Base-by-base conservation (phyloP, 192 early-diverging fungal genomes). In the Geranomyces variabilis region DNA sequence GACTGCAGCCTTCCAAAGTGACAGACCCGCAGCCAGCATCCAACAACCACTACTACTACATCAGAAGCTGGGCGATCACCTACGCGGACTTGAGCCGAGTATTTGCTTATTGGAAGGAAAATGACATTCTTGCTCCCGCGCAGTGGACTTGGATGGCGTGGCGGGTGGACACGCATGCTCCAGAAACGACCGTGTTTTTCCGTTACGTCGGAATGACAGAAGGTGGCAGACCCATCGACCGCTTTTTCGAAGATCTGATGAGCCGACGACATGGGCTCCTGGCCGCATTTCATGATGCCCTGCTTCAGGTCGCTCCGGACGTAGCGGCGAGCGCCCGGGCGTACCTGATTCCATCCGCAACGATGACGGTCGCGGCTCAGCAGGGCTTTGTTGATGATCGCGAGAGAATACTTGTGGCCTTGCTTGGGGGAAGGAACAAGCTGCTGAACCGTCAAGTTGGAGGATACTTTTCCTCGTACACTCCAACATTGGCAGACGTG, bases 41-140 rank as follows among this genome's bases (percentile, higher is more conserved):
- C 36, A 41, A 41, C 36, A 41, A 41, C 36, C 36, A 41, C 36
- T 41, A 41, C 55, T 56, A 28, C 55, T 56, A 56, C 19, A 56
- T 56, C 55, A 24, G 55, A 24, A 56, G 55, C 55, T 56, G 55
- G 55, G 96, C 88, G 96, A 96, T 82, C 94, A 94, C 76, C 90
- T 95, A 75, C 90, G 96, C 1, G 7, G 55, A 56, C 55, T 56
- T 56, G 7, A 56, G 29, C 4, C 22, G 29, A 9, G 55, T 56
- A 0, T 30, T 56, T 8, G 55, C 55, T 2, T 56, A 5, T 8
- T 56, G 55, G 55, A 30, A 56, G 7, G 55, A 1, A 30, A 56
- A 56, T 1, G 55, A 30, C 55, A 56, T 56, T 24, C 24, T 24
- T 8, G 9, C 29, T 9, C 55, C 55, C 0, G 19, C 22, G 13